Conservation (phyloP, 306 rosid species). For the Cucurbita ficifolia region DNA sequence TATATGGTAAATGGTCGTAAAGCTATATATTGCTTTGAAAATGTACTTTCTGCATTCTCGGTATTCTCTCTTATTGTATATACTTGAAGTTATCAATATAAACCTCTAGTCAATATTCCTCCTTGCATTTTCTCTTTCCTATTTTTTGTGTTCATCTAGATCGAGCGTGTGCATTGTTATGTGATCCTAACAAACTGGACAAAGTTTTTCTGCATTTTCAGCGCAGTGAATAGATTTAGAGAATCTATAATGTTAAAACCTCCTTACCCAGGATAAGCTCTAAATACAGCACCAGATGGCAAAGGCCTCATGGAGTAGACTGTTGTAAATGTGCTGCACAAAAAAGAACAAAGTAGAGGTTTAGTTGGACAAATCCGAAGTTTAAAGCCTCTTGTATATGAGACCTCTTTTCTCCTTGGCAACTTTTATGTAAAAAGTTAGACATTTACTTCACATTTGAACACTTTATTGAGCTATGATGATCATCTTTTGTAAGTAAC, state of each 20-base stretch:
- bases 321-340: constrained; percentile 62
- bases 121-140: too few species aligned
- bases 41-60: too few species aligned
- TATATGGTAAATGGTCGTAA: too few species aligned
- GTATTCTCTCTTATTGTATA: too few species aligned
- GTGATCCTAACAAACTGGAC: not conserved
- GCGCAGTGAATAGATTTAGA: not conserved
- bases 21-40: too few species aligned
- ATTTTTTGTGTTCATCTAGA: too few species aligned
- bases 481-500: not conserved
- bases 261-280: constrained; percentile 87
- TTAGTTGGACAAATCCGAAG: not conserved
- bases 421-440: not conserved
- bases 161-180: too few species aligned
- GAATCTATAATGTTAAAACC: not conserved
- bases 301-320: constrained; percentile 88
- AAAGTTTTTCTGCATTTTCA: not conserved
- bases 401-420: not conserved
- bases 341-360: not conserved
- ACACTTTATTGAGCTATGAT: not conserved
- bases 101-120: too few species aligned
- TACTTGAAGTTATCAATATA: too few species aligned
- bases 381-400: not conserved
- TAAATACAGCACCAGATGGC: constrained; percentile 78
- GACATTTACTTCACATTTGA: not conserved